Evolutionary conservation across 129 eudicot genomes (phyloP).

Genomic region (Artemisia annua): DNA sequence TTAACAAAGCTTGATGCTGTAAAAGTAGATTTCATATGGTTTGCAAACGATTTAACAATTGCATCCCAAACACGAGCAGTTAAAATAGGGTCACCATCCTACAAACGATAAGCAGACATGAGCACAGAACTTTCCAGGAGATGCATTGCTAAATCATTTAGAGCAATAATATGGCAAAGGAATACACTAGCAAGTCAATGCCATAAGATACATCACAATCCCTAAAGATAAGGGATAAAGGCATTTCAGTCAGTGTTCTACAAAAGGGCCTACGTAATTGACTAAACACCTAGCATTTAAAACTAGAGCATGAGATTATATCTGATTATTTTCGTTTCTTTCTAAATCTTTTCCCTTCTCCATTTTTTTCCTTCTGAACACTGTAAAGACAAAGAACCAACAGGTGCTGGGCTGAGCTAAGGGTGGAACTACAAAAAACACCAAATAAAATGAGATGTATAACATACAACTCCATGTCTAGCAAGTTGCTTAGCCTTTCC

Average conservation of each 20-base stretch:
- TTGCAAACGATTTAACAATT: slow-evolving; percentile 76
- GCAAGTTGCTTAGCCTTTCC: not conserved
- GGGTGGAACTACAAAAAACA: slow-evolving; percentile 7
- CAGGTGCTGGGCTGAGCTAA: too few species aligned
- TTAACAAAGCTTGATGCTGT: slow-evolving; percentile 91
- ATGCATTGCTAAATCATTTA: slow-evolving; percentile 15
- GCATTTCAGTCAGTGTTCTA: slow-evolving; percentile 8
- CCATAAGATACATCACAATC: slow-evolving; percentile 14
- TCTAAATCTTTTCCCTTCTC: too few species aligned
- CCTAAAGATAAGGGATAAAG: not conserved
- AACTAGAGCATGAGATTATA: too few species aligned
- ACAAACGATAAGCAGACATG: slow-evolving; percentile 19
- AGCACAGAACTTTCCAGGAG: slow-evolving; percentile 13
- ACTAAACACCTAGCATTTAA: not conserved
- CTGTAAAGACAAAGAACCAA: too few species aligned
- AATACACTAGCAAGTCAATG: not conserved
- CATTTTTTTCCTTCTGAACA: too few species aligned
- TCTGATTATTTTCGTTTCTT: too few species aligned
- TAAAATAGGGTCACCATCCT: slow-evolving; percentile 82
- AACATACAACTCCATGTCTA: not conserved
- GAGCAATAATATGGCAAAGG: not conserved
- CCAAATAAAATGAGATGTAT: not conserved
- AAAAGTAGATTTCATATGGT: slow-evolving; percentile 89
- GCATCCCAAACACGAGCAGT: slow-evolving; percentile 98
- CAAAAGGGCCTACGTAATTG: not conserved